A percentile compares a stretch with the other conserved stretches of the same genome.
These are phyloP conservation scores for Xylariomycetidae sp. DNA, from an alignment of 2,329 filamentous ascomycete genomes.

Conservation along the genomic window DNA sequence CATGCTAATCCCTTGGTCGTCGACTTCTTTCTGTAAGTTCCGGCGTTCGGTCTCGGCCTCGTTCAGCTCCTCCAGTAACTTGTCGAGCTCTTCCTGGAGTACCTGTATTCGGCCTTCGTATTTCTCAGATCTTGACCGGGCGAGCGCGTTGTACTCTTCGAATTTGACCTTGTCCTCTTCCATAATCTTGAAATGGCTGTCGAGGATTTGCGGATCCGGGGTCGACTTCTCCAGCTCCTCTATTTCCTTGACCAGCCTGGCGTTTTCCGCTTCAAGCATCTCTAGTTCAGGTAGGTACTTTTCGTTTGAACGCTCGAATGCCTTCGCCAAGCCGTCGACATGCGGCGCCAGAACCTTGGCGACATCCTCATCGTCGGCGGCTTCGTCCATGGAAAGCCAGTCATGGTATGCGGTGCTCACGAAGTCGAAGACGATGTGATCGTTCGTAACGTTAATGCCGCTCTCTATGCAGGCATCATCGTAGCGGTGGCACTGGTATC, in stretches of 20 bases:
- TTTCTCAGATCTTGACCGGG: constrained; percentile 80
- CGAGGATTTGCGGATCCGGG: constrained; percentile 74
- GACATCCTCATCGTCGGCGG: constrained; percentile 78
- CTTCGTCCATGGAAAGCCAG: constrained; percentile 89
- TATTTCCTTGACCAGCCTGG: constrained; percentile 75
- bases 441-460: constrained; percentile 79
- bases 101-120: constrained; percentile 76
- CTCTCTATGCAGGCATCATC: constrained; percentile 85
- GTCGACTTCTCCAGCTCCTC: constrained; percentile 83
- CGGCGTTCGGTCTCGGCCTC: constrained; percentile 78
- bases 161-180: constrained; percentile 95
- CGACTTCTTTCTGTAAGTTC: constrained; percentile 76
- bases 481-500: constrained; percentile 71
- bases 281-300: constrained; percentile 80
- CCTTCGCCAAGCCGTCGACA: constrained; percentile 76
- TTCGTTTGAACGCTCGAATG: constrained; percentile 80
- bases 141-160: constrained; percentile 84
- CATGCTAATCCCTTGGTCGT: constrained; percentile 90
- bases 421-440: constrained; percentile 93
- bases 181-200: constrained; percentile 86
- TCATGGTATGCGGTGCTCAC: constrained; percentile 84
- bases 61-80: constrained; percentile 65
- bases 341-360: constrained; percentile 76
- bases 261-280: constrained; percentile 80
- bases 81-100: constrained; percentile 80